Base-by-base conservation (phyloP, 768 basidiomycete genomes). In the Leccinum rimulosum region DNA sequence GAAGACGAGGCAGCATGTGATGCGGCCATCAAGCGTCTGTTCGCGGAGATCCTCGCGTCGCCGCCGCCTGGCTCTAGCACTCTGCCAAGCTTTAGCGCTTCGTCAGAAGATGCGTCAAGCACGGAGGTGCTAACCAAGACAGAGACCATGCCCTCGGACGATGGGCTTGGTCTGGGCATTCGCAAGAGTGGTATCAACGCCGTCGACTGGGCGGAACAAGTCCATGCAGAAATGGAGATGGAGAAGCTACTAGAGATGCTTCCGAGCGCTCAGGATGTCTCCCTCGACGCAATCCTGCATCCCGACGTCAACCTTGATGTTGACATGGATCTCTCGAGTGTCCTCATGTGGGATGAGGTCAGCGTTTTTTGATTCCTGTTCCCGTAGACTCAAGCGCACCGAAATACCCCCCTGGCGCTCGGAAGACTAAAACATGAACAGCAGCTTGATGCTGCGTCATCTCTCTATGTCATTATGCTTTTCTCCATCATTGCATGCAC, bases 161-260 rank as follows among this genome's bases (percentile, higher is more conserved):
- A 40, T 56, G 64, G 66, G 52, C 55, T 66, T 55, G 57, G 55
- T 61, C 47, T 66, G 47, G 70, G 63, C 56, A 54, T 57, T n/a
- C 63, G 61, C 3, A 60, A 40, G 61, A 61, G 62, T 62, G 50
- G 64, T 55, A 61, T 63, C 11, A 52, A 63, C 45, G 35, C 65
- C 52, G 56, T 56, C 57, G 64, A 74, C 50, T 74, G 71, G 73
- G 58, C 33, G 33, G 68, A 73, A 30, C 69, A 63, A 55, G 62
- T 64, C 45, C 61, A 14, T 14, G 75, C 75, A 58, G 82, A 84
- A 68, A 77, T 76, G 64, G 85, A 85, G 71, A 83, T 87, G 77
- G 82, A 85, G 75, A 82, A 76, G 71, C 73, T 87, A 55, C 68
- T 87, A 70, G 83, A 83, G 68, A 74, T 83, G 73, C 69, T 83